Conservation (phyloP, 2,329 filamentous ascomycete genomes). For the Fusarium bulbicola region DNA sequence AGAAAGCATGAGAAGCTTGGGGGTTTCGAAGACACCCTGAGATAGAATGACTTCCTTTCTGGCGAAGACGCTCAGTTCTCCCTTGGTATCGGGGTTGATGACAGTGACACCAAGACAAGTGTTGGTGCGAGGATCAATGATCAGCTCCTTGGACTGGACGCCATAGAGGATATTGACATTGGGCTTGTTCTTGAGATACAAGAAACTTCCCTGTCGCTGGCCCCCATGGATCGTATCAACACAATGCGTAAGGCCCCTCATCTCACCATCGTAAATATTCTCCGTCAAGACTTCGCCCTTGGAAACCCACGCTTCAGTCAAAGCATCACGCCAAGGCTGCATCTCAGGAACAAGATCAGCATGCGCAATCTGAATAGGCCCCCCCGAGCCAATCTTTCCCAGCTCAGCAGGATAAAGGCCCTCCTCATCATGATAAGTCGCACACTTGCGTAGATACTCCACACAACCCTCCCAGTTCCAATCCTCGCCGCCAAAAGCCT, state of each 20-base stretch:
- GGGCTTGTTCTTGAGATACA: conserved; percentile 61
- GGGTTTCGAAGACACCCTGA: conserved; percentile 68
- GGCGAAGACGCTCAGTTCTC: conserved; percentile 44
- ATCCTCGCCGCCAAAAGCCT: conserved; percentile 75
- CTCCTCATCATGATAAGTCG: conserved; percentile 65
- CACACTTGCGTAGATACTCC: conserved; percentile 62
- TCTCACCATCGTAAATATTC: conserved; percentile 64
- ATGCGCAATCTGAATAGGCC: conserved; percentile 64
- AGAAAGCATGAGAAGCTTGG: conserved; percentile 71
- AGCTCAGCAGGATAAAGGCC: conserved; percentile 56
- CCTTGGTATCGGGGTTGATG: conserved; percentile 43
- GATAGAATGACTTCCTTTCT: conserved; percentile 59
- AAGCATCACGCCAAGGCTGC: conserved; percentile 58
- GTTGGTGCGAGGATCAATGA: conserved; percentile 55
- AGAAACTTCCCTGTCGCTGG: conserved; percentile 60
- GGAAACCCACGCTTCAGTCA: conserved; percentile 62
- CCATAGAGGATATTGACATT: conserved; percentile 63
- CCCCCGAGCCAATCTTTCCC: conserved; percentile 59
- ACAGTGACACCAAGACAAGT: conserved; percentile 57
- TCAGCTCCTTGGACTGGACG: conserved; percentile 60
- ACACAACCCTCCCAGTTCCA: conserved; percentile 63
- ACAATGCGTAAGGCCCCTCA: conserved; percentile 62
- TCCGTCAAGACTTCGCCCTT: conserved; percentile 61
- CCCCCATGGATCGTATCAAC: conserved; percentile 67
- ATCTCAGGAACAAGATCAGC: conserved; percentile 63